phyloP scores from a whole-genome alignment of 352 stramenopile species.

The Blastocystis sp. region DNA sequence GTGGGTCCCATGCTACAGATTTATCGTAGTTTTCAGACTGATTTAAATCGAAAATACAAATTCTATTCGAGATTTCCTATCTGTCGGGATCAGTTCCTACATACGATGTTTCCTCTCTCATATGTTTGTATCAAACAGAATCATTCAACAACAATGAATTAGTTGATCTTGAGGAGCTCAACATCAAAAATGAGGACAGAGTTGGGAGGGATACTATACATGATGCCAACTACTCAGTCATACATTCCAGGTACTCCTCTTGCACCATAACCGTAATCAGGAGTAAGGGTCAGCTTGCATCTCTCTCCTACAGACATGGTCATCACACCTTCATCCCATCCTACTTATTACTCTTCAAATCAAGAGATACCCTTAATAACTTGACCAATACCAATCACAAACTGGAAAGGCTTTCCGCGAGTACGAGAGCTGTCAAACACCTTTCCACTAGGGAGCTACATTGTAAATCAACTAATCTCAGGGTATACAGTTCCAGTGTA shows the following conservation, averaged over 20 bases:
- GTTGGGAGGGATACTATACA: slow-evolving; percentile 71
- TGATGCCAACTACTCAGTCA: background rate
- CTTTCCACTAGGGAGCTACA: slow-evolving; percentile 73
- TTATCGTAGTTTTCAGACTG: background rate
- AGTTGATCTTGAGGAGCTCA: slow-evolving; percentile 70
- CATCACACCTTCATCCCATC: slow-evolving; percentile 68
- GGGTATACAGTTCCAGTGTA: slow-evolving; percentile 46
- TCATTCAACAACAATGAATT: slow-evolving; percentile 2
- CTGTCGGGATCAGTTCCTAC: background rate
- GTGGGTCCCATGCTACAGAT: background rate
- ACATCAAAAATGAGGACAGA: slow-evolving; percentile 72
- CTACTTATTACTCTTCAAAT: background rate
- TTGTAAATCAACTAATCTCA: too few species aligned
- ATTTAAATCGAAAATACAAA: background rate
- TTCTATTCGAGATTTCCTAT: background rate
- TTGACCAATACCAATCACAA: slow-evolving; percentile 74
- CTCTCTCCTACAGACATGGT: slow-evolving; percentile 69
- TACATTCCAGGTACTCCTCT: slow-evolving; percentile 66
- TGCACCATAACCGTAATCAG: slow-evolving; percentile 71
- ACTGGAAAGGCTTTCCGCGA: slow-evolving; percentile 75
- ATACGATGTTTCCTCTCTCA: background rate
- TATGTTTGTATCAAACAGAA: background rate
- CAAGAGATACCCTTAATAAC: slow-evolving; percentile 74
- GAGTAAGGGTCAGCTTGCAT: slow-evolving; percentile 70
- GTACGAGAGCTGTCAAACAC: slow-evolving; percentile 91